Evolutionary conservation across 208 protist genomes (phyloP).

Genomic region (Leishmania arabica): DNA sequence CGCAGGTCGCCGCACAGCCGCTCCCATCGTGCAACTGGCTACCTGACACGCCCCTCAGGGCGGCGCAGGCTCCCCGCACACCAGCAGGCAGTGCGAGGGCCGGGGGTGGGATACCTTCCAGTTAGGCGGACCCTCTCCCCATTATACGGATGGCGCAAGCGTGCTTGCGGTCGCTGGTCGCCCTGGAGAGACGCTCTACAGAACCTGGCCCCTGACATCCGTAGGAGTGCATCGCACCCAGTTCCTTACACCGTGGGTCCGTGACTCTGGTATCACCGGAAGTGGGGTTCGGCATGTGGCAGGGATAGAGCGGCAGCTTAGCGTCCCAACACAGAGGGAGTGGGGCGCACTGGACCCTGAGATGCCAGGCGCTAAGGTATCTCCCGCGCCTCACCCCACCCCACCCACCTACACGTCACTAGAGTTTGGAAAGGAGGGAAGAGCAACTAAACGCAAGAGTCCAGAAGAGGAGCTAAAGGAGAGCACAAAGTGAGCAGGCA

Average conservation of each 20-base stretch:
- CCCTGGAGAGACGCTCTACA: not conserved
- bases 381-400: too few species aligned
- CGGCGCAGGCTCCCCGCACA: not conserved
- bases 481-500: not conserved
- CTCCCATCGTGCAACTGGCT: not conserved
- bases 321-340: not conserved
- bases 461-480: not conserved
- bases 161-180: not conserved
- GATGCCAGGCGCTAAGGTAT: not conserved
- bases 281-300: not conserved
- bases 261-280: not conserved
- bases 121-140: not conserved
- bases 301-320: not conserved
- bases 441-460: not conserved
- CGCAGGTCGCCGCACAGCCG: not conserved
- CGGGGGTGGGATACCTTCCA: not conserved
- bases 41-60: not conserved
- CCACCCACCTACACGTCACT: not conserved
- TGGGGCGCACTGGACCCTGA: not conserved
- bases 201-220: not conserved
- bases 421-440: not conserved
- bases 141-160: not conserved
- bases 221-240: not conserved
- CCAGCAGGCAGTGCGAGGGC: not conserved
- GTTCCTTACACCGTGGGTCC: not conserved